Evolutionary conservation across 2,329 filamentous ascomycete species (phyloP), one percentile per base, ranked within the genome.

Genomic region (Huntiella savannae): DNA sequence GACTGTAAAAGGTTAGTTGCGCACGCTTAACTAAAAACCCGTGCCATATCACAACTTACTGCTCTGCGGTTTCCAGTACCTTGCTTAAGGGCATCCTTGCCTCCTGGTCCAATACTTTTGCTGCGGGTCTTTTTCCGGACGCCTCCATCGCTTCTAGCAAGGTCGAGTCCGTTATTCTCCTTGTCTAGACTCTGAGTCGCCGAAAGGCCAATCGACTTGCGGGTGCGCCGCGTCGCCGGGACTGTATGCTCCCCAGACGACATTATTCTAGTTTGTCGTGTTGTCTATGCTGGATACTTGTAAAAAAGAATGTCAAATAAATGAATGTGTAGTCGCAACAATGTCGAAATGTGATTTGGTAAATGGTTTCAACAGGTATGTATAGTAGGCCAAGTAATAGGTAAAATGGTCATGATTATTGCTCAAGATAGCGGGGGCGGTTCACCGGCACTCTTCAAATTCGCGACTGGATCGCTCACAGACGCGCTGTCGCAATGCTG

Each of bases 101-200:
- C 86, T 43, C 88, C 91, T 12, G 91, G 88, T 2, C 91, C 91
- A 54, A 98, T 79, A 63, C 88, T 96, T 68, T 95, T 96, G 63
- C 88, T 95, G 53, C 91, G 78, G 49, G 80, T 82, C 63, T 86
- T 88, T 64, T 71, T 72, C 51, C 70, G 66, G 56, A 61, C 68
- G 49, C 65, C 66, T 28, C 65, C 68, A 53, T 69, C 57, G 48
- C 66, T 63, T 52, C 71, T 69, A 50, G 68, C 70, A 48, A 81
- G 60, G 53, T 84, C 78, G 38, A 78, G 63, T 3, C 79, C 82
- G 57, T 73, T 71, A 68, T 92, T 92, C 58, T 92, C 84, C 61
- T 85, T 86, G 55, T 84, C 50, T 33, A 17, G 62, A 34, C 63
- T 61, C 60, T 65, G 73, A 55, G 56, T 68, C 55, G 57, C 63